Percentiles rank a stretch among this genome's conserved stretches.
phyloP scores from a whole-genome alignment of 1,284 basidiomycete genomes.

The Sporisorium exsertum region DNA sequence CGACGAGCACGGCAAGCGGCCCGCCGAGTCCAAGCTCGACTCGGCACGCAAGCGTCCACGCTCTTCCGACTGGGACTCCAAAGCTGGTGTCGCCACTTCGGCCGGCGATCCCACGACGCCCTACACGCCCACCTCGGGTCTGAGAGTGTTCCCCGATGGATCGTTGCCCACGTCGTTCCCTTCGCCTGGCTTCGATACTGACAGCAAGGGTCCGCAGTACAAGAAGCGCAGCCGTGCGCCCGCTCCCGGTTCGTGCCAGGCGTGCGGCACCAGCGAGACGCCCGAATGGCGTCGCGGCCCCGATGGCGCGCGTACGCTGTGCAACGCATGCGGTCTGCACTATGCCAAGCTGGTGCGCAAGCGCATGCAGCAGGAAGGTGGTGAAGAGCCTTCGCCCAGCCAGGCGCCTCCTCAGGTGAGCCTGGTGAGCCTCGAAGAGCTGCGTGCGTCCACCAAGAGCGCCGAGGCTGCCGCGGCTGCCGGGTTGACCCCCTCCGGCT shows the following conservation, averaged over 20 bases:
- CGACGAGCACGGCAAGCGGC: conserved; percentile 41
- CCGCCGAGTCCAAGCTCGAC: conserved; percentile 45
- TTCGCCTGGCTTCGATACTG: conserved; percentile 42
- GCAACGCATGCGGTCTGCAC: conserved; percentile 67
- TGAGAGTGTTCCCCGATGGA: conserved; percentile 43
- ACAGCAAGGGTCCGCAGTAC: conserved; percentile 58
- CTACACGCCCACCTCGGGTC: conserved; percentile 22
- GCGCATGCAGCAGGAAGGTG: conserved; percentile 53
- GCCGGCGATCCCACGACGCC: conserved; percentile 15
- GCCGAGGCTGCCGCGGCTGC: conserved; percentile 40
- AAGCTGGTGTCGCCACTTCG: not conserved
- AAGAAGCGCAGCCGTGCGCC: conserved; percentile 67
- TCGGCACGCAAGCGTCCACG: conserved; percentile 50
- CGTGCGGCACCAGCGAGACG: conserved; percentile 62
- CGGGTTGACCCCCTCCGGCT: conserved; percentile 19
- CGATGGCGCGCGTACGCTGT: conserved; percentile 65
- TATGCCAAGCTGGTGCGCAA: conserved; percentile 61
- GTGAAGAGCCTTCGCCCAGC: conserved; percentile 34
- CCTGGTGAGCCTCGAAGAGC: conserved; percentile 57
- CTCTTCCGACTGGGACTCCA: conserved; percentile 45
- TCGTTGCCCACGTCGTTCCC: conserved; percentile 45
- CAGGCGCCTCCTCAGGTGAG: conserved; percentile 37
- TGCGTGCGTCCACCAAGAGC: conserved; percentile 57
- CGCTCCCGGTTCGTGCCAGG: conserved; percentile 62
- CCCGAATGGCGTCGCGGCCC: conserved; percentile 68